Evolutionary conservation across 176 grass and related monocot species (phyloP).

Genomic region (Guadua angustifolia): DNA sequence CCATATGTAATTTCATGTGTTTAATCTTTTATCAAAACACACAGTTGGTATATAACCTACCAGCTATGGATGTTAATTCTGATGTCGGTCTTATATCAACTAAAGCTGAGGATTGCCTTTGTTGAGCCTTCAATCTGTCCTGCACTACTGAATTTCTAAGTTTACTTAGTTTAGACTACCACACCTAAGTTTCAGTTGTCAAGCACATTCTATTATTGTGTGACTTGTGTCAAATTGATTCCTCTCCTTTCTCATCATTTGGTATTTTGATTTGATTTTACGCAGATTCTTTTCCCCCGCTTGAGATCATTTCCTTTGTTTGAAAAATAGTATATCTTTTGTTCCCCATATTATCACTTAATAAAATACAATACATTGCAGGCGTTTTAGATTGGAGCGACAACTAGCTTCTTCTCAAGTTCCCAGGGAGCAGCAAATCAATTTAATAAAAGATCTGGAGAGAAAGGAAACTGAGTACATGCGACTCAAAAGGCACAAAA

Average conservation of each 20-base stretch:
- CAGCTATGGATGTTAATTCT: background rate
- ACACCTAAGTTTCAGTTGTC: background rate
- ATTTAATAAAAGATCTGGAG: conserved; percentile 96
- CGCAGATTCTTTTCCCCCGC: background rate
- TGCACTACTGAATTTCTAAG: background rate
- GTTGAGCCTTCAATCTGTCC: background rate
- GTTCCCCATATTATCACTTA: conserved; percentile 2
- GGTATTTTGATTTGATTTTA: conserved; percentile 20
- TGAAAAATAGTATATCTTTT: conserved; percentile 7
- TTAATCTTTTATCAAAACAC: conserved; percentile 25
- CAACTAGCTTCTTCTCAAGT: conserved; percentile 87
- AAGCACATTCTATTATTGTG: conserved; percentile 6
- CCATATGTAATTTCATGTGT: background rate
- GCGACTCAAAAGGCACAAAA: conserved; percentile 98
- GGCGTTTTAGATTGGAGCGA: conserved; percentile 86
- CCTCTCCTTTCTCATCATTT: background rate
- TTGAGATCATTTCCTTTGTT: background rate
- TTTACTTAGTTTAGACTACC: background rate
- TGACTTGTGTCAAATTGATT: background rate
- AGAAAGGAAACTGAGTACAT: conserved; percentile 99
- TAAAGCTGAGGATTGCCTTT: conserved; percentile 2
- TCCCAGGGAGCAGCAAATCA: conserved; percentile 88
- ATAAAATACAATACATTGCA: conserved; percentile 55
- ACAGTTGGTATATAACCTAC: conserved; percentile 2
- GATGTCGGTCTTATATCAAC: background rate